A percentile compares a stretch with the other conserved stretches of the same genome.
Conservation (phyloP, 2,329 filamentous ascomycete genomes). For the Colletotrichum sp. region DNA sequence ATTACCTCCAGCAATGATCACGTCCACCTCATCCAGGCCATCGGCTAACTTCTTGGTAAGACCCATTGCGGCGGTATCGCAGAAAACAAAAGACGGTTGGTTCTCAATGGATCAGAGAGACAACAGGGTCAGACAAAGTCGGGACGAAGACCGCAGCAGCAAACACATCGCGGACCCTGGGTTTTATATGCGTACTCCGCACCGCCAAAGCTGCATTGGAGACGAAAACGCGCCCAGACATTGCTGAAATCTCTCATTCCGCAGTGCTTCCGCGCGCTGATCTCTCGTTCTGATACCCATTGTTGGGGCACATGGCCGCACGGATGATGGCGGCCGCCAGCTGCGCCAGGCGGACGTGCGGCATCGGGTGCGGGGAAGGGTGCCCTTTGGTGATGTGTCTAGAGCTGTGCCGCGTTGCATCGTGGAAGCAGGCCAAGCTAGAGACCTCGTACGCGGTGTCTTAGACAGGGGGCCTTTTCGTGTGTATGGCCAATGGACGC, state of each 20-base stretch:
- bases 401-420: background rate
- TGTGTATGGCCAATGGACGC: background rate
- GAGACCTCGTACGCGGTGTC: background rate
- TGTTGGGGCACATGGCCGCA: background rate
- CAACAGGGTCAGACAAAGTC: background rate
- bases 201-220: background rate
- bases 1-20: conserved; percentile 55
- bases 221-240: background rate
- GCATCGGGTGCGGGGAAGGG: conserved; percentile 2
- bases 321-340: background rate
- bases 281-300: background rate
- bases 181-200: background rate
- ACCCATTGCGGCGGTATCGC: conserved; percentile 24
- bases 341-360: background rate
- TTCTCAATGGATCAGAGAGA: background rate
- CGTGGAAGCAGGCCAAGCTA: background rate
- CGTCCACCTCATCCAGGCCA: conserved; percentile 48
- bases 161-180: background rate
- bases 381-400: background rate
- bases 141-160: background rate
- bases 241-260: background rate
- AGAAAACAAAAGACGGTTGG: background rate
- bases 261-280: background rate
- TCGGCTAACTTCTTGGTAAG: conserved; percentile 28
- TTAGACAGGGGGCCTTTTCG: background rate